Evolutionary conservation across 116 monocot species (phyloP).

Genomic region (Cymodocea nodosa): DNA sequence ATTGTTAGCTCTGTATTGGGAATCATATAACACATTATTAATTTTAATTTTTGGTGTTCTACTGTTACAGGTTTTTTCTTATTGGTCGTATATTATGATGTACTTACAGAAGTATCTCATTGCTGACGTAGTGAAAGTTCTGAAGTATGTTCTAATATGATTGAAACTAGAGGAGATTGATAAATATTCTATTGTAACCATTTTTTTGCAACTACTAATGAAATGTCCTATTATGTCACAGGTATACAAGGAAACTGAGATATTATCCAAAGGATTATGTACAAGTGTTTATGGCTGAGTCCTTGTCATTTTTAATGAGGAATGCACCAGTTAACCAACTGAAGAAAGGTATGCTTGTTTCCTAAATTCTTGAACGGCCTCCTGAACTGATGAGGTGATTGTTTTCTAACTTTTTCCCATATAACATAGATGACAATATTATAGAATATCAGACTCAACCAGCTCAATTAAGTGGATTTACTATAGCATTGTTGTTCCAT

Average conservation of each 20-base stretch:
- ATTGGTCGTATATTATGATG: conserved; percentile 72
- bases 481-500: too few relatives aligned
- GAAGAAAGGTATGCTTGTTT: conserved; percentile 33
- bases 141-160: conserved; percentile 39
- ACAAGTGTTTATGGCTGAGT: conserved; percentile 83
- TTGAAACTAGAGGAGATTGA: background rate
- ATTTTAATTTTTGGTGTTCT: conserved; percentile 1
- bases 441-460: background rate
- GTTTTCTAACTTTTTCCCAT: background rate
- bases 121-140: conserved; percentile 46
- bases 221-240: conserved; percentile 10
- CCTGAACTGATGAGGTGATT: background rate
- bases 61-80: conserved; percentile 64
- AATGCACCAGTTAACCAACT: conserved; percentile 57
- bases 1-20: background rate
- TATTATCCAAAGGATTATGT: conserved; percentile 66
- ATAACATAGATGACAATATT: background rate
- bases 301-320: conserved; percentile 74
- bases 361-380: background rate
- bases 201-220: background rate
- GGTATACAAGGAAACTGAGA: conserved; percentile 54
- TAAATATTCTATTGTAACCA: background rate
- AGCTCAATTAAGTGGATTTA: too few relatives aligned
- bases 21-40: background rate
- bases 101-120: conserved; percentile 74